A percentile compares a stretch with the other conserved stretches of the same genome.
Evolutionary conservation across 495 filamentous ascomycete species (phyloP).

Genomic region (Physcia stellaris): DNA sequence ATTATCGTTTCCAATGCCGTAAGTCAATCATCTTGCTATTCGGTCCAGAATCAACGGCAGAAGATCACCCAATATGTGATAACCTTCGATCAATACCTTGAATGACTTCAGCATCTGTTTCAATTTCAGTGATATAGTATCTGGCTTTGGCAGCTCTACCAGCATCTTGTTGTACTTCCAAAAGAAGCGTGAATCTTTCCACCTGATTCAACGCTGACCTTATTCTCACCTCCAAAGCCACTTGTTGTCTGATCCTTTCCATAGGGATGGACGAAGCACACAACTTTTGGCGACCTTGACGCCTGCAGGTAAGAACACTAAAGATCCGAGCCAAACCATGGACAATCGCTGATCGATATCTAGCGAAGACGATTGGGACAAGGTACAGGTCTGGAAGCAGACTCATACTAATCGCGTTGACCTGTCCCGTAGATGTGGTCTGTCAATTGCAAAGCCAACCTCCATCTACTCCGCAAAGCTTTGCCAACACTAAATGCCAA

Average conservation of each 20-base stretch:
- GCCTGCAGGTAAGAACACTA: too few species aligned
- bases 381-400: conserved; percentile 21
- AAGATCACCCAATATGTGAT: not conserved
- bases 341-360: too few species aligned
- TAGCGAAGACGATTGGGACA: conserved; percentile 58
- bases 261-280: conserved; percentile 56
- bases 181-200: too few species aligned
- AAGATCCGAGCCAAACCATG: too few species aligned
- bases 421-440: conserved; percentile 39
- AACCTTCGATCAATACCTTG: not conserved
- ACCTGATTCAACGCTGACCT: too few species aligned
- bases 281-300: conserved; percentile 47
- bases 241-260: not conserved
- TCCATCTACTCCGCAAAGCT: conserved; percentile 48
- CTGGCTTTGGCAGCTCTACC: conserved; percentile 1
- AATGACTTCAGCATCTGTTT: not conserved
- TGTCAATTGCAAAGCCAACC: conserved; percentile 53
- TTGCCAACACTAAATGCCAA: conserved; percentile 54
- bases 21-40: conserved; percentile 16
- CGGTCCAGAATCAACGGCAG: not conserved
- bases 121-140: not conserved
- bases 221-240: not conserved
- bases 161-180: too few species aligned
- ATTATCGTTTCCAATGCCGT: conserved; percentile 61
- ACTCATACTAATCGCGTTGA: not conserved